Evolutionary conservation across 2,329 filamentous ascomycete genomes (phyloP).

Genomic region (Neonectria faginata): DNA sequence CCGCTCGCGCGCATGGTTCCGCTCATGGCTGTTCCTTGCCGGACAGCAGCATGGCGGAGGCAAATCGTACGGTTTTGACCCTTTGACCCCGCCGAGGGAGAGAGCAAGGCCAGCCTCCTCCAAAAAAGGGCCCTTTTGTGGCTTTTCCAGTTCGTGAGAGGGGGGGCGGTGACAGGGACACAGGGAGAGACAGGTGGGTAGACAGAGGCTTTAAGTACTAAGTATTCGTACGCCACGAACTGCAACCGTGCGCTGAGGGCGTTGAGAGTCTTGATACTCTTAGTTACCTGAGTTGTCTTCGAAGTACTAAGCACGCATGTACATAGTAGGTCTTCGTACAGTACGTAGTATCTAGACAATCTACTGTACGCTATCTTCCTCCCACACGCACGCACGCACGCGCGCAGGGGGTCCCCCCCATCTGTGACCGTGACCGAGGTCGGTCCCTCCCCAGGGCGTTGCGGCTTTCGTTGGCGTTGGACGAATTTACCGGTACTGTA

Average conservation of each 20-base stretch:
- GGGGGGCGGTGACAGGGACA: conserved; percentile 11
- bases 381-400: neutral
- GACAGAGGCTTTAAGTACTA: conserved; percentile 2
- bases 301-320: too few species aligned
- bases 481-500: conserved; percentile 6
- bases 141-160: neutral
- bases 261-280: neutral
- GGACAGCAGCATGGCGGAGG: conserved; percentile 18
- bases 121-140: neutral
- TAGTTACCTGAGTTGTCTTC: too few species aligned
- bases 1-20: conserved; percentile 18
- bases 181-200: neutral
- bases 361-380: neutral
- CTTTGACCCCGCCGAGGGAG: neutral
- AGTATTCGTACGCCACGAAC: conserved; percentile 19
- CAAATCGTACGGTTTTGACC: conserved; percentile 31
- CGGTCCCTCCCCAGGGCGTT: neutral
- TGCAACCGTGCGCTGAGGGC: conserved; percentile 28
- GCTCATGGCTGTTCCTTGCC: conserved; percentile 22
- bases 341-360: neutral
- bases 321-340: neutral
- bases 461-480: conserved; percentile 4
- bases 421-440: conserved; percentile 2
- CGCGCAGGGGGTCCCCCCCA: conserved; percentile 22
- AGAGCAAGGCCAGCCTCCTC: conserved; percentile 3